phyloP scores from a whole-genome alignment of 2,329 filamentous ascomycete species.

The Amesomyces nigricolor region DNA sequence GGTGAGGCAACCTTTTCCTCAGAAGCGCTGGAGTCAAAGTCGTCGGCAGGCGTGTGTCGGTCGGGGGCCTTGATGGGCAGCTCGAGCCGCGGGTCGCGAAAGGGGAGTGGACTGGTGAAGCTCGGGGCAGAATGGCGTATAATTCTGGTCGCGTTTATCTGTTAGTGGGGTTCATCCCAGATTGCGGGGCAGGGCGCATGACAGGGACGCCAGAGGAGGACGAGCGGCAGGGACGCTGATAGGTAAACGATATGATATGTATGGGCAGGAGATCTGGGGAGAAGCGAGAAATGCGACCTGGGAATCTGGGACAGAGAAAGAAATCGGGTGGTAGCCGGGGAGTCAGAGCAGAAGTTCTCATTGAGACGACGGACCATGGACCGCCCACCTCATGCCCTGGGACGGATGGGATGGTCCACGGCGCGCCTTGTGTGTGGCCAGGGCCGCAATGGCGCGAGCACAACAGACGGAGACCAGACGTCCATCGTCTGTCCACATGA shows the following conservation, averaged over 20 bases:
- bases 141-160: conserved; percentile 26
- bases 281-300: conserved; percentile 2
- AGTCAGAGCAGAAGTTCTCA: background rate
- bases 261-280: background rate
- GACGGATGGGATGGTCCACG: background rate
- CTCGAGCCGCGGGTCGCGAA: conserved; percentile 19
- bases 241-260: conserved; percentile 17
- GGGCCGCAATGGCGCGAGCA: conserved; percentile 1
- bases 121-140: conserved; percentile 23
- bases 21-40: background rate
- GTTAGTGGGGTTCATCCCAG: conserved; percentile 29
- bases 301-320: conserved; percentile 1
- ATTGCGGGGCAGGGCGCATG: conserved; percentile 27
- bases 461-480: conserved; percentile 1
- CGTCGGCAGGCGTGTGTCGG: background rate
- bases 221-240: conserved; percentile 7
- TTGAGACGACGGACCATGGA: too few relatives aligned
- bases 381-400: too few relatives aligned
- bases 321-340: conserved; percentile 2
- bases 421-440: background rate
- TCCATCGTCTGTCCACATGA: conserved; percentile 20
- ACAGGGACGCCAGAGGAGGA: conserved; percentile 11
- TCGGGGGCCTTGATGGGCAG: conserved; percentile 24
- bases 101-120: conserved; percentile 8
- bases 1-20: conserved; percentile 1